Evolutionary conservation across 2,329 filamentous ascomycete species (phyloP), one percentile per base, ranked within the genome.

Genomic region (Talaromyces sp.): DNA sequence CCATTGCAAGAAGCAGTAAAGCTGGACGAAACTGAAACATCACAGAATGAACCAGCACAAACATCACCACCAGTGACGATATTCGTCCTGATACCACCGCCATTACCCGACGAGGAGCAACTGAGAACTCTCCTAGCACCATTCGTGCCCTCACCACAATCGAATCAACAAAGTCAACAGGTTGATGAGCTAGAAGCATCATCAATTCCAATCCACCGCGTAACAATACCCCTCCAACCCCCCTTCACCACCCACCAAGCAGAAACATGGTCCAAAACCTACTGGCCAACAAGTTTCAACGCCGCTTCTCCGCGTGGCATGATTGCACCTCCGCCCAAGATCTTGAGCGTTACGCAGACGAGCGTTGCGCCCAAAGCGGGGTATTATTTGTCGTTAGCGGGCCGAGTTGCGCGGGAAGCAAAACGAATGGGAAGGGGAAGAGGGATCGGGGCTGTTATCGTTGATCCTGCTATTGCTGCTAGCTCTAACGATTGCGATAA

Each of bases 221-320:
- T 74, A 10, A 70, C 67, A n/a, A 75, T 82, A 50, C 79, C 80
- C 0, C 70, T 78, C 11, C 72, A 78, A 37, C 77, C 80, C 1
- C 80, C 80, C 3, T 70, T 78, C 54, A 79, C 72, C 37, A 50
- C 68, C 1, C 65, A 69, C n/a, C 78, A 81, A 71, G 78, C 80
- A n/a, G 71, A 77, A 27, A 69, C 70, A 63, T 82, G 80, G 80
- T 74, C 76, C 9, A 73, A 73, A 24, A 75, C 68, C 13, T 70
- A 78, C 50, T 82, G 80, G 80, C 80, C 80, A 0, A 76, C 79
- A 37, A 71, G 73, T 11, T 82, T 74, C 71, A 82, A 82, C 67
- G 77, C 79, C 22, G 77, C 80, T 5, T 76, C 79, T 8, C 77
- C 79, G 9, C 73, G 78, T n/a, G 71, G 77, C 35, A 75, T 76